Base-by-base conservation (phyloP, 768 basidiomycete genomes). In the Cystobasidiopsis lactophilus region DNA sequence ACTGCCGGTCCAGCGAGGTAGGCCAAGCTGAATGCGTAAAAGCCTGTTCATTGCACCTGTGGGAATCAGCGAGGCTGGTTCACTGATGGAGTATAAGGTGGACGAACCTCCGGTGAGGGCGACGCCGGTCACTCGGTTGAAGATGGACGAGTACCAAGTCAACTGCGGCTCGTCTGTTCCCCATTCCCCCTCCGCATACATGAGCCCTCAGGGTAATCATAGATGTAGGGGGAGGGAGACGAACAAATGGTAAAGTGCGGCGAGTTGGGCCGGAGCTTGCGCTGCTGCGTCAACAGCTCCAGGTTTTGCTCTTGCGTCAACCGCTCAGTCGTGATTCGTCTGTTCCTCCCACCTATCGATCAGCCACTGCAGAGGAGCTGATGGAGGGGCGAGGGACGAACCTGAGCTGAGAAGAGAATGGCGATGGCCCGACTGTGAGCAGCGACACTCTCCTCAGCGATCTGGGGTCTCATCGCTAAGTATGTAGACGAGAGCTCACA, bases 161-260 rank as follows among this genome's bases (percentile, higher is more conserved):
- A 96, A 68, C 69, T 96, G 85, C 1, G 81, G 82, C 64, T 89
- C 80, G 54, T 39, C 27, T 23, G 24, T n/a, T n/a, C n/a, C n/a
- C n/a, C n/a, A n/a, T n/a, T n/a, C n/a, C n/a, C n/a, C n/a, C n/a
- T n/a, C n/a, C n/a, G n/a, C n/a, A n/a, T n/a, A n/a, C n/a, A n/a
- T n/a, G n/a, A n/a, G n/a, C n/a, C n/a, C 3, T 4, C 13, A 35
- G 23, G 2, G 23, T 38, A 21, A 19, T 50, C 1, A 29, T 30
- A 27, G 3, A 1, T 18, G 40, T 11, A 23, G 14, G 29, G 18
- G 40, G 24, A n/a, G 39, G 33, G 27, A 37, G 26, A 45, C 19
- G 43, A 14, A 23, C 47, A 98, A 69, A 98, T 96, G 52, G 86
- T 86, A 65, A 86, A 82, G 67, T 95, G 89, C 9, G 93, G 93